phyloP scores from a whole-genome alignment of 192 early-diverging fungal genomes.

The Backusella morwellensis region DNA sequence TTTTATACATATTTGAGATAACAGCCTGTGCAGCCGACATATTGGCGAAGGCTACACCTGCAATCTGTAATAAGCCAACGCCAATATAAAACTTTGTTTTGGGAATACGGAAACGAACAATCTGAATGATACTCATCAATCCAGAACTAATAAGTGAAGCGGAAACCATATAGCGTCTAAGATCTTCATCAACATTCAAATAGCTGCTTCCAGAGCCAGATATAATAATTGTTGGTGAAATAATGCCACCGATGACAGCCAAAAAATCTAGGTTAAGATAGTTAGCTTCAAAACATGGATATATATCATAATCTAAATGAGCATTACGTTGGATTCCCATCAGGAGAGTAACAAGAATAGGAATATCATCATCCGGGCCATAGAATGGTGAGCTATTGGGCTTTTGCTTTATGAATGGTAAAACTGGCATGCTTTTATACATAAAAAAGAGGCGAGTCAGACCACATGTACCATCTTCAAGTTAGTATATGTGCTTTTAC shows the following conservation, averaged over 20 bases:
- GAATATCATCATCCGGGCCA: constrained; percentile 46
- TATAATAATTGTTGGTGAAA: constrained; percentile 41
- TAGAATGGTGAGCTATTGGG: constrained; percentile 37
- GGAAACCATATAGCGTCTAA: constrained; percentile 42
- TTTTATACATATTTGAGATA: constrained; percentile 32
- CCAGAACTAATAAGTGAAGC: constrained; percentile 39
- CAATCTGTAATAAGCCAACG: constrained; percentile 42
- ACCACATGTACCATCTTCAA: neutral
- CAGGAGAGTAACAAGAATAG: constrained; percentile 38
- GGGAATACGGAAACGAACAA: constrained; percentile 42
- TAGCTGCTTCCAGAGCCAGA: constrained; percentile 38
- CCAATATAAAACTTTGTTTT: constrained; percentile 45
- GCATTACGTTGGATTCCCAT: constrained; percentile 34
- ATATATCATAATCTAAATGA: neutral
- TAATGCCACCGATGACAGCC: constrained; percentile 10
- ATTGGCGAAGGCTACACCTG: constrained; percentile 54
- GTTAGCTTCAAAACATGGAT: neutral
- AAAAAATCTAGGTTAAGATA: neutral
- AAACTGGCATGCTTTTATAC: constrained; percentile 30
- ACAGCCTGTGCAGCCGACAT: constrained; percentile 47
- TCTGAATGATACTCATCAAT: constrained; percentile 41
- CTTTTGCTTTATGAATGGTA: constrained; percentile 27
- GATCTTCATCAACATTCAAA: constrained; percentile 36
- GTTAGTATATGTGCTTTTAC: neutral
- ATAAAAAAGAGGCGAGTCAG: neutral